phyloP scores from a whole-genome alignment of 495 filamentous ascomycete genomes.

The Xylaria grammica region DNA sequence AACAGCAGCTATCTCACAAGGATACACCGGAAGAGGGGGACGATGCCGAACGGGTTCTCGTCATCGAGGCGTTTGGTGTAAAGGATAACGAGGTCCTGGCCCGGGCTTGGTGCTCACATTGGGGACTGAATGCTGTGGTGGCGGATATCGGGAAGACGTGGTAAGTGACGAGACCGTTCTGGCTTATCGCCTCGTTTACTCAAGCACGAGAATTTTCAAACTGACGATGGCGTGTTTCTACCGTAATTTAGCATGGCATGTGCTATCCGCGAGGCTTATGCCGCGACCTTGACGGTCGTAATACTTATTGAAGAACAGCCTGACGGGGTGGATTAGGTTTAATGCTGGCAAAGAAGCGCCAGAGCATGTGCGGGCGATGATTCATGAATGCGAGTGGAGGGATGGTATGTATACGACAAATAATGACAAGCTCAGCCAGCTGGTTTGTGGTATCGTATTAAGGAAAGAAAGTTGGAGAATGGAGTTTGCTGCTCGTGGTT shows the following conservation, averaged over 20 bases:
- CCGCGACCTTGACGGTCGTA: constrained; percentile 69
- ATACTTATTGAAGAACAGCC: constrained; percentile 62
- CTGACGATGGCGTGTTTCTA: constrained; percentile 1
- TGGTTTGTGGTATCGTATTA: neutral
- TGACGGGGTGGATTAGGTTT: constrained; percentile 39
- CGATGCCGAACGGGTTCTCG: constrained; percentile 65
- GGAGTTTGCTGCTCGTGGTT: constrained; percentile 10
- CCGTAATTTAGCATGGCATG: constrained; percentile 62
- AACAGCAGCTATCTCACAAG: constrained; percentile 8
- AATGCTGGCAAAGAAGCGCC: neutral
- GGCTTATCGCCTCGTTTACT: neutral
- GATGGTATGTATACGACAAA: constrained; percentile 12
- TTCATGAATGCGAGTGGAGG: neutral
- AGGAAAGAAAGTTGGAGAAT: neutral
- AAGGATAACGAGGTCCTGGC: constrained; percentile 75
- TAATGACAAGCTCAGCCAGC: neutral
- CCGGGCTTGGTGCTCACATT: constrained; percentile 73
- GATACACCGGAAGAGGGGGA: constrained; percentile 28
- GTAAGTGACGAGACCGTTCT: constrained; percentile 40
- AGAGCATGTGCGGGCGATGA: no score
- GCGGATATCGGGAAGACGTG: constrained; percentile 71
- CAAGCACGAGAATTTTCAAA: neutral
- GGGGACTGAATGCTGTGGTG: constrained; percentile 69
- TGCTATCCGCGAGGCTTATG: constrained; percentile 72
- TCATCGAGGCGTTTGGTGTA: constrained; percentile 72